phyloP scores from a whole-genome alignment of 345 rosid species.

The Leavenworthia alabamica region DNA sequence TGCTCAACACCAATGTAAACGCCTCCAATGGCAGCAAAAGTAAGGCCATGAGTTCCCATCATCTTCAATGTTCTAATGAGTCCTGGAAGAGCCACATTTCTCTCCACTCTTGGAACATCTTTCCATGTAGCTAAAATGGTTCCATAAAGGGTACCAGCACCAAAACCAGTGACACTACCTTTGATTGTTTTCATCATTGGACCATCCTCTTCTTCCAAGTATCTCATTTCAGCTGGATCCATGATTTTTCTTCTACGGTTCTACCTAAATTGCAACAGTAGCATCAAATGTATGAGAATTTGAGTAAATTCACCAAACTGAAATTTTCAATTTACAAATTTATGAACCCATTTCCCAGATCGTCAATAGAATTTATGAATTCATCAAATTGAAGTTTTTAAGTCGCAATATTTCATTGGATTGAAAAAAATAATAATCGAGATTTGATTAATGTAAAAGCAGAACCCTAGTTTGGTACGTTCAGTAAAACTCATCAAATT shows the following conservation, averaged over 20 bases:
- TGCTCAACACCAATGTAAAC: constrained; percentile 98
- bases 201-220: constrained; percentile 74
- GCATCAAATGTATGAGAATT: neutral
- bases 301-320: neutral
- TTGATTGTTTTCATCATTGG: constrained; percentile 73
- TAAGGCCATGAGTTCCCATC: constrained; percentile 91
- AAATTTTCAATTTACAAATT: neutral
- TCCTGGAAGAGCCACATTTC: constrained; percentile 88
- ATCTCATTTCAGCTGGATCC: constrained; percentile 82
- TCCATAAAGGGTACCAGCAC: constrained; percentile 78
- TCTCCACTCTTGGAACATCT: constrained; percentile 98
- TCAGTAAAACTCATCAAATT: constrained; percentile 1
- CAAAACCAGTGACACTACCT: constrained; percentile 79
- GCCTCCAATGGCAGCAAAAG: constrained; percentile 97
- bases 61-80: constrained; percentile 75
- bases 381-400: too few relatives aligned
- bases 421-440: neutral
- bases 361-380: too few relatives aligned
- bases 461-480: constrained; percentile 25
- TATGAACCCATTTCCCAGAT: constrained; percentile 10
- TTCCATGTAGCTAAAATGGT: constrained; percentile 84
- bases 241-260: constrained; percentile 30
- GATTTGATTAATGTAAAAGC: constrained; percentile 1
- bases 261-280: constrained; percentile 7
- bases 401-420: too few relatives aligned